Evolutionary conservation across 306 rosid species (phyloP).

Genomic region (Arachis stenosperma): DNA sequence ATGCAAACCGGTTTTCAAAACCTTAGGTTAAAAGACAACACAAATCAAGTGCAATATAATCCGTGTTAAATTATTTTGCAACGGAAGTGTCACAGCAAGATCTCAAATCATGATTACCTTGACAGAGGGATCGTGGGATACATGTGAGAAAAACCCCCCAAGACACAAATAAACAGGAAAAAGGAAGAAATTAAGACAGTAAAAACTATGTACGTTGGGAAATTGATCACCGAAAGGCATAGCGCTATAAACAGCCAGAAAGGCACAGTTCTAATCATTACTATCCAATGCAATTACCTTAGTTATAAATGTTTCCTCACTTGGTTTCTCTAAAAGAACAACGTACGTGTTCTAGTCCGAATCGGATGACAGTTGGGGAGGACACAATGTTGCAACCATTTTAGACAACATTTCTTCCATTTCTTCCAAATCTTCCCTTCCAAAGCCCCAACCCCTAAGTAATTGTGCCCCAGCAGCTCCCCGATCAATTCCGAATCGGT

Average conservation of each 20-base stretch:
- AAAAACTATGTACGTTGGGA: background rate
- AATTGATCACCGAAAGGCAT: background rate
- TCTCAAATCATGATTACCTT: too few species aligned
- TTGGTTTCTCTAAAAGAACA: conserved; percentile 24
- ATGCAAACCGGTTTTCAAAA: too few species aligned
- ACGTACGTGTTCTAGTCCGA: conserved; percentile 60
- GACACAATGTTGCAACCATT: conserved; percentile 62
- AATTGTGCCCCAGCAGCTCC: conserved; percentile 71
- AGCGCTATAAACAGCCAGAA: conserved; percentile 6
- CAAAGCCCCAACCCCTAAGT: conserved; percentile 79
- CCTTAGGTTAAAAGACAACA: too few species aligned
- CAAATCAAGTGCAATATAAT: too few species aligned
- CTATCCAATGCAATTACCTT: background rate
- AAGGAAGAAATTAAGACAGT: too few species aligned
- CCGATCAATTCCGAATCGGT: conserved; percentile 56
- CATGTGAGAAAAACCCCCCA: background rate
- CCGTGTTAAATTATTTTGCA: too few species aligned
- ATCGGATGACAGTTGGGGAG: conserved; percentile 63
- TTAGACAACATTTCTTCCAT: conserved; percentile 79
- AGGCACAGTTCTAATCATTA: conserved; percentile 15
- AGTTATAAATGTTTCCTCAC: background rate
- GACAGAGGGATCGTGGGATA: too few species aligned
- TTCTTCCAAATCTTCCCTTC: conserved; percentile 74
- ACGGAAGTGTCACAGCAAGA: too few species aligned
- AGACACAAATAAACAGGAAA: background rate